Evolutionary conservation across 768 basidiomycete species (phyloP), one percentile per base, ranked within the genome.

Genomic region (Glaciozyma martinii): DNA sequence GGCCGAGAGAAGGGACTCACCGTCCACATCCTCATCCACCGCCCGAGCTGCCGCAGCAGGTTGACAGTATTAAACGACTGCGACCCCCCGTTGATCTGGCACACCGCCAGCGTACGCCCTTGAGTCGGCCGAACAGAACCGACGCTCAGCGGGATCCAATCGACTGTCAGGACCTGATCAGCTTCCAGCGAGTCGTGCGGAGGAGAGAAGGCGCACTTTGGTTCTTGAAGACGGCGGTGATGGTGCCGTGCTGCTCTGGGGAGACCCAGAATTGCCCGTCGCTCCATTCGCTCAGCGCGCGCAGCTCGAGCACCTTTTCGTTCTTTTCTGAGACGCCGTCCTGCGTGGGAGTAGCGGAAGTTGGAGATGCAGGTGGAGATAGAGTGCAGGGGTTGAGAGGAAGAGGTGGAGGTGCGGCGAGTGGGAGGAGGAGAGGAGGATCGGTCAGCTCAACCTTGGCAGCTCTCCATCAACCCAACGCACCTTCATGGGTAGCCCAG

Each of bases 21-120:
- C 8, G 71, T 73, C 30, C 71, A 74, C 76, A 75, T 75, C 7
- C 77, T 65, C 76, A 77, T 75, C 77, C 76, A 78, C 19, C 77
- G 44, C 0, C 77, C 77, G 7, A 78, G 71, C 3, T 72, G 61
- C 0, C 77, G 71, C 5, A 78, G 66, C 0, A 73, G 63, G 63
- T 76, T 76, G 57, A 77, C 75, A 2, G 74, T 74, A 67, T 77
- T 77, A 71, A 77, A 77, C 1, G 63, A 66, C 49, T 77, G 75
- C 5, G 62, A 67, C 0, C 63, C 62, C n/a, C 68, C 67, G 58
- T 74, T 71, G 29, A 75, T 74, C 56, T 78, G 77, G 8, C 71
- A 67, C n/a, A 78, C 68, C 1, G 72, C 77, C 13, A 77, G 63
- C 5, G 73, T 75, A 21, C 75, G 66, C 0, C 77, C 77, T 59